Base-by-base conservation (phyloP, 148 eudicot genomes). In the Simmondsia chinensis region DNA sequence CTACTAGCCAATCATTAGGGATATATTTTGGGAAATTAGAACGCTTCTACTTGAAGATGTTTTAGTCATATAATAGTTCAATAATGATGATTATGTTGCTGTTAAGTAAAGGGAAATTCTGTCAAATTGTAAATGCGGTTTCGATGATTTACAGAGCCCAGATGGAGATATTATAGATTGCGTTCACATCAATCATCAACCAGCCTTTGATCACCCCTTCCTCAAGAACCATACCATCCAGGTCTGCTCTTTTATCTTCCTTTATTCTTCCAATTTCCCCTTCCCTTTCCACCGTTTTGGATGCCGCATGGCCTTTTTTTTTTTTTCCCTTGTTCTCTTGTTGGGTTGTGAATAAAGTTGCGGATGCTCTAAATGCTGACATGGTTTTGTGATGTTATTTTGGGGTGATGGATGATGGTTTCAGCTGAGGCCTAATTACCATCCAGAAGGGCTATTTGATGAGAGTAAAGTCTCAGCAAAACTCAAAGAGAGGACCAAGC, bases 141-240 rank as follows among this genome's bases (percentile, higher is more conserved):
- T 29, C 33, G 24, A 18, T 15, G 28, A 17, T 47, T 40, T 64
- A 63, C 91, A 88, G 97, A 83, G 97, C 56, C 82, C 91, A 64
- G 97, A 88, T 73, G 97, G 97, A 43, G 97, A 88, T 63, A 23
- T 60, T 8, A 88, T 88, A 42, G 97, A 88, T 30, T 88, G 97
- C 56, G 73, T 88, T 26, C 94, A 42, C 65, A 81, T 88, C 44
- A 57, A 77, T 43, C 83, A 78, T 20, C 97, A 88, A 48, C 91
- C 91, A 20, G 97, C 97, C 43, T 75, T 88, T 56, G 94, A 83
- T 58, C 97, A 83, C 21, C 94, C 97, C 23, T 81, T 80, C 52
- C 97, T 88, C 51, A 88, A 73, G 66, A 83, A 88, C 62, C 91
- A 83, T 63, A 83, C 77, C 46, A 73, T 88, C 44, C 97, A 77